Base-by-base conservation (phyloP, 2,329 filamentous ascomycete genomes). In the Sarocladium strictum region DNA sequence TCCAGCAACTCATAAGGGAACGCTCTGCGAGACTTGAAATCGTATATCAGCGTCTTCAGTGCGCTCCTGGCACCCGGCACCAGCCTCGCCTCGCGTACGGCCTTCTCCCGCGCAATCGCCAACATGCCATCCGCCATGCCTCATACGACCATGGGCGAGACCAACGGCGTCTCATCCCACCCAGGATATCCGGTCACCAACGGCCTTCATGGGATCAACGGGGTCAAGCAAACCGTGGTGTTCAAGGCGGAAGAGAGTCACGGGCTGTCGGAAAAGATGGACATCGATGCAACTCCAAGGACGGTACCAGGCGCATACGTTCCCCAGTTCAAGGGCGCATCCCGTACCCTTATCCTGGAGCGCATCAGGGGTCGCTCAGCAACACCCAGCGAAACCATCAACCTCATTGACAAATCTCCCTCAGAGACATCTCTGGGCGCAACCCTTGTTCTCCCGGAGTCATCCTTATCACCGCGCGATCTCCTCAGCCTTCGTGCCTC, bases 241-340 rank as follows among this genome's bases (percentile, higher is more conserved):
- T 24, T 29, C 24, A 47, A 47, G 24, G 17, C 43, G 3, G 23
- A 26, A 27, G 43, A 47, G 9, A 47, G 23, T 17, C 5, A 47
- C 24, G 3, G 12, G 10, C n/a, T 35, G 12, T 17, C 27, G 23
- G 29, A 51, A 4, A 51, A 14, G 17, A 51, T 32, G 47, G 47
- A 33, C 11, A 14, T 51, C 27, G 47, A 51, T 21, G 26, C 17
- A 5, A 32, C 27, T 3, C 47, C 29, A 15, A 35, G 27, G 29
- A 51, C 47, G n/a, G 17, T 35, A n/a, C 26, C 26, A 12, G 10
- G 29, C 47, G 12, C 41, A 12, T 58, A 58, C 26, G 35, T 45
- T 12, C 54, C 55, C 12, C 59, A 59, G 40, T 60, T 60, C 54
- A 59, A 51, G 21, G 26, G 43, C 35, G 27, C 54, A 3, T 56